Evolutionary conservation across 495 filamentous ascomycete genomes (phyloP), one percentile per base, ranked within the genome.

Genomic region (Penicillium ochrochloron): DNA sequence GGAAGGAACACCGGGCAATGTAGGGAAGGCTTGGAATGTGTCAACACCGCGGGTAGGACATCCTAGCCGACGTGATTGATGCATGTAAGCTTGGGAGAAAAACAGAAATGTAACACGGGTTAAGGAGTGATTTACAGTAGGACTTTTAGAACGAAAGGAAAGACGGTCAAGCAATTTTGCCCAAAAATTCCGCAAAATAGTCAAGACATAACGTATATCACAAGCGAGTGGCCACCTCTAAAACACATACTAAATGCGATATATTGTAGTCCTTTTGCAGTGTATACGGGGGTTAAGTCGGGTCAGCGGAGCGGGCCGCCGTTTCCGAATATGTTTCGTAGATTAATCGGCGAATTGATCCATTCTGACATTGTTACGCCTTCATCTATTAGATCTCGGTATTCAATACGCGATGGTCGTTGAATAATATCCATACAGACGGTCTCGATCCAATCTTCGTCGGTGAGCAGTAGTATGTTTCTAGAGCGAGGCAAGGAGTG

Each of bases 271-370:
- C 39, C 0, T 42, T 42, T 42, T 42, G 39, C 39, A n/a, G 14
- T 42, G 39, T n/a, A 42, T 42, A 42, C 39, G 14, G 52, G 52
- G 52, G 29, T 55, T 35, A 33, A 33, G 8, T 55, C 52, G 27
- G 52, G 29, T 29, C 52, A 15, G 27, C 52, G 14, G 15, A 12
- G 27, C 15, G 52, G 29, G 23, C 31, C 31, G 52, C 29, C 29
- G 15, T 55, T 55, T 55, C 52, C 52, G 52, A 55, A 55, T 25
- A 68, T 48, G n/a, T 23, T 48, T 48, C 44, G 44, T 10, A 48
- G 44, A 48, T 1, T 48, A 48, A 48, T 48, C 44, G 44, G 44
- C 44, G 5, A 48, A 48, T 48, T 48, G 5, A 25, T 48, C 44
- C 19, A 21, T 48, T 48, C 9, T 21, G 9, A 9, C 44, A 23